phyloP scores from a whole-genome alignment of 768 basidiomycete species.

The Nidularia sp. region DNA sequence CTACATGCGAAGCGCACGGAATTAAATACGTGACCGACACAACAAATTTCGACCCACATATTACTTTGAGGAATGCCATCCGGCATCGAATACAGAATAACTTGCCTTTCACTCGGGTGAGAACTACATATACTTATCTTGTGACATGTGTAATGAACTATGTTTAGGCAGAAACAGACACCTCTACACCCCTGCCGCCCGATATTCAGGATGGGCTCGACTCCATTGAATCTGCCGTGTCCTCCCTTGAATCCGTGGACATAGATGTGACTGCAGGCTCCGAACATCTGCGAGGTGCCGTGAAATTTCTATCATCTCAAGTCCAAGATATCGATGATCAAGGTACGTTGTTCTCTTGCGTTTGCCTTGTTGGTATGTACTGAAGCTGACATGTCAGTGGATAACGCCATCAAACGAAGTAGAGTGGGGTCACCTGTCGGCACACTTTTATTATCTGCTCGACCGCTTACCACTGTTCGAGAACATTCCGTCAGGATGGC shows the following conservation, averaged over 20 bases:
- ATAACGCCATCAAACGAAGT: conserved; percentile 29
- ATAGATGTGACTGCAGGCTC: conserved; percentile 26
- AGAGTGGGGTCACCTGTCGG: conserved; percentile 41
- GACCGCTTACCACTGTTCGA: conserved; percentile 23
- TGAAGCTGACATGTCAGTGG: conserved; percentile 28
- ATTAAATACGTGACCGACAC: conserved; percentile 62
- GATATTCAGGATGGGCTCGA: conserved; percentile 26
- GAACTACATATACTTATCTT: no score
- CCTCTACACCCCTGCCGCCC: conserved; percentile 13
- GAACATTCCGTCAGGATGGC: conserved; percentile 32
- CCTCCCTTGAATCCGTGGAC: conserved; percentile 19
- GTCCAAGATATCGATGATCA: conserved; percentile 36
- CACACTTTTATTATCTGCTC: conserved; percentile 43
- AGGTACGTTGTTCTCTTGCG: conserved; percentile 26
- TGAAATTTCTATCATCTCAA: conserved; percentile 27
- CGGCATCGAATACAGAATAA: conserved; percentile 38
- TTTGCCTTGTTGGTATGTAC: background rate
- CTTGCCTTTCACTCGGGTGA: conserved; percentile 2
- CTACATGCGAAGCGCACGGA: conserved; percentile 63
- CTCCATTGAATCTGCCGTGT: conserved; percentile 23
- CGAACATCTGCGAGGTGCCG: conserved; percentile 32
- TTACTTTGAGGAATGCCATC: conserved; percentile 72
- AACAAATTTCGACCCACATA: conserved; percentile 70
- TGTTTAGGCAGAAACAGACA: no score
- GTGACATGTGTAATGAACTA: no score